Evolutionary conservation across 495 filamentous ascomycete genomes (phyloP), one percentile per base, ranked within the genome.

Genomic region (Hypoxylon crocopeplum): DNA sequence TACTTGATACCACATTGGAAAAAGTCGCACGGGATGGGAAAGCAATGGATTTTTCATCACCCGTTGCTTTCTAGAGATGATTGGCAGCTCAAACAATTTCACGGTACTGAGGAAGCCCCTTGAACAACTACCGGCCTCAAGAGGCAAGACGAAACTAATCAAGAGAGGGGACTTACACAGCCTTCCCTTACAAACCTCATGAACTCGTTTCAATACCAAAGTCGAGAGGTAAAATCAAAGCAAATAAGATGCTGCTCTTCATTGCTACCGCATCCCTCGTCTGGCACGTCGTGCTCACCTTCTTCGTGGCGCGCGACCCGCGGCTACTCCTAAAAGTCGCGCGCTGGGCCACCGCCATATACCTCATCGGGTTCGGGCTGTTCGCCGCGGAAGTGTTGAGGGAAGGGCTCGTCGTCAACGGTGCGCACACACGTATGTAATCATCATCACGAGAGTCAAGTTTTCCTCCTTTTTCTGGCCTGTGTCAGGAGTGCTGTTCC

Each of bases 331-430:
- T 67, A 10, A 27, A 19, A 8, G 34, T 50, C 3, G 29, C 46
- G 3, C 59, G 64, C 10, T 60, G 54, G 55, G 52, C 55, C 7
- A 11, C 16, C 0, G 46, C 40, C n/a, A 15, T 60, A 6, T 64
- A 49, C 21, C 41, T 67, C 6, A 13, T 41, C 2, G 6, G 56
- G 13, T 34, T 60, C 41, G 55, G 59, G 17, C 10, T 63, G 8
- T 30, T 56, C 19, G 36, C 29, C 12, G 17, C 36, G 12, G 33
- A 47, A 21, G 56, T 52, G 2, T 17, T 64, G 2, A 39, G 25
- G 29, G 48, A 56, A n/a, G 65, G 60, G 3, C 41, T 64, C 30
- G 4, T 44, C 27, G 42, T 46, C 37, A 55, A 61, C 24, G 56
- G 38, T 10, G 17, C 33, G 0, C 6, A 17, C 5, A 34, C 32